Conservation (phyloP, 2,329 filamentous ascomycete genomes). For the Xylaria polymorpha region DNA sequence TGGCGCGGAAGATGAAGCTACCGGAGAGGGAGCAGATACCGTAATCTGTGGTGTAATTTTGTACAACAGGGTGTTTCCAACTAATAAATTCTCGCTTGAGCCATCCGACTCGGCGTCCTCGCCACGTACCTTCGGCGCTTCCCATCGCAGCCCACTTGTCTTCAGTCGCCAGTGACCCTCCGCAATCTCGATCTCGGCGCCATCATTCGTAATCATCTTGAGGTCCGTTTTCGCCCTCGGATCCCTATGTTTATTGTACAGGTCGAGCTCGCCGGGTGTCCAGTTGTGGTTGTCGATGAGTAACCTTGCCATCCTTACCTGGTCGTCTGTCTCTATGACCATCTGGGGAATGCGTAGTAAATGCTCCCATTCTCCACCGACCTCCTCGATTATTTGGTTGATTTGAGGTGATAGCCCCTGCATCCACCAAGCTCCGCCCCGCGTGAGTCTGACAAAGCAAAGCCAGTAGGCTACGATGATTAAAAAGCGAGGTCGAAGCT, state of each 20-base stretch:
- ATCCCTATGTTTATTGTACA: conserved; percentile 43
- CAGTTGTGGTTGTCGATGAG: conserved; percentile 60
- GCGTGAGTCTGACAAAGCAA: conserved; percentile 59
- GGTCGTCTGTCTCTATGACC: conserved; percentile 51
- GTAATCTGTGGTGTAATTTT: background rate
- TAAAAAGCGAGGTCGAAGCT: conserved; percentile 59
- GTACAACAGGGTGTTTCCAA: conserved; percentile 34
- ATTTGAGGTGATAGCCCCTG: conserved; percentile 60
- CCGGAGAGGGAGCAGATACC: conserved; percentile 8
- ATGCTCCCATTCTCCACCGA: conserved; percentile 56
- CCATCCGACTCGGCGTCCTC: conserved; percentile 1
- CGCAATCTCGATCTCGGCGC: conserved; percentile 37
- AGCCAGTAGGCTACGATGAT: conserved; percentile 66
- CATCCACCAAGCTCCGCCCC: conserved; percentile 62
- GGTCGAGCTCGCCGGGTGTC: conserved; percentile 49
- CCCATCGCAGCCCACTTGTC: conserved; percentile 15
- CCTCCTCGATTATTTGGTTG: conserved; percentile 54
- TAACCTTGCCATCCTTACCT: conserved; percentile 54
- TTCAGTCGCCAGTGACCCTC: conserved; percentile 41
- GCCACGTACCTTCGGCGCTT: background rate
- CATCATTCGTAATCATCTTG: conserved; percentile 39
- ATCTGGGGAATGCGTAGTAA: conserved; percentile 57
- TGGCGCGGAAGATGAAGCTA: conserved; percentile 7
- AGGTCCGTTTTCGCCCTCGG: conserved; percentile 41
- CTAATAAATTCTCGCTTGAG: conserved; percentile 10